Evolutionary conservation across 108 stramenopile genomes (phyloP).

Genomic region (Skeletonema potamos): DNA sequence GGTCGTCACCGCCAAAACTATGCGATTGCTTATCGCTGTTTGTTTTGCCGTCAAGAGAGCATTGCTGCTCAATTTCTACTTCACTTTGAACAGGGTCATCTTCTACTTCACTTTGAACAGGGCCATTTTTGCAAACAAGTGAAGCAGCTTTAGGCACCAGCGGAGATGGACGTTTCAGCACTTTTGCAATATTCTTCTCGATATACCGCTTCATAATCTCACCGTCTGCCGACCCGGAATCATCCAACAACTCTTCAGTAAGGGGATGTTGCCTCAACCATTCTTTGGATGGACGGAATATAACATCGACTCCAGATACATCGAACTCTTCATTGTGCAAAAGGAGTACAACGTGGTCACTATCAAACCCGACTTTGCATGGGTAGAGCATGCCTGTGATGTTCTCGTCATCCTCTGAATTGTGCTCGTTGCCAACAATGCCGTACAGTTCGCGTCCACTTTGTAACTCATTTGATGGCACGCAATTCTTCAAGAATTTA

Average conservation of each 20-base stretch:
- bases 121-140: neutral
- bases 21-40: neutral
- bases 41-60: neutral
- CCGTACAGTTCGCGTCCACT: neutral
- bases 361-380: neutral
- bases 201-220: neutral
- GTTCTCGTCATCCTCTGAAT: neutral
- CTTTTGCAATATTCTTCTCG: neutral
- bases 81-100: neutral
- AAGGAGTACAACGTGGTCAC: neutral
- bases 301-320: neutral
- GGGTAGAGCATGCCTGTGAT: neutral
- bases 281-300: neutral
- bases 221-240: neutral
- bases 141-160: neutral
- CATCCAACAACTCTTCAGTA: neutral
- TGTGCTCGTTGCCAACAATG: neutral
- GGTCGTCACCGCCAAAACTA: neutral
- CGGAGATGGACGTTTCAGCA: neutral
- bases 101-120: neutral
- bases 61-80: neutral
- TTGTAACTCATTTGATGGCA: neutral
- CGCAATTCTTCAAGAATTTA: neutral
- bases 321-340: neutral
- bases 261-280: neutral